phyloP scores from a whole-genome alignment of 1,284 basidiomycete species.

The Mycosarcoma mackinlayi region DNA sequence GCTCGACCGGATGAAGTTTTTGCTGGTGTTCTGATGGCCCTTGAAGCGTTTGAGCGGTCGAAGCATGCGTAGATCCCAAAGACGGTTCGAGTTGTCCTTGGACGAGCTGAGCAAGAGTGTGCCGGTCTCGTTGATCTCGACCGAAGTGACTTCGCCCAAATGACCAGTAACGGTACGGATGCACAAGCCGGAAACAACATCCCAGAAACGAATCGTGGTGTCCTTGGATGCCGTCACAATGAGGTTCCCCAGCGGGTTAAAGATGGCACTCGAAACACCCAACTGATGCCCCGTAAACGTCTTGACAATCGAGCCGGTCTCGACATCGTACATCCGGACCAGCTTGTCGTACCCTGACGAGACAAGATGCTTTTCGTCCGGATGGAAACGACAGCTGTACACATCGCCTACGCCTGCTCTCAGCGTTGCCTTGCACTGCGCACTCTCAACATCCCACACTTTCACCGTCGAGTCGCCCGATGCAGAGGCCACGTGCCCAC shows the following conservation, averaged over 20 bases:
- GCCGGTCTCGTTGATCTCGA: constrained; percentile 70
- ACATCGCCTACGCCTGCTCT: constrained; percentile 69
- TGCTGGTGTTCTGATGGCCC: constrained; percentile 71
- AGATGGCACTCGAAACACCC: constrained; percentile 70
- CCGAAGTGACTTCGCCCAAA: constrained; percentile 71
- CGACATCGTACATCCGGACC: constrained; percentile 70
- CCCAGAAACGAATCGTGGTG: constrained; percentile 71
- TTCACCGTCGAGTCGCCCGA: constrained; percentile 71
- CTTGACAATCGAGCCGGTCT: constrained; percentile 69
- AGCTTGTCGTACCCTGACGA: constrained; percentile 71
- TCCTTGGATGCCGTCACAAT: constrained; percentile 71
- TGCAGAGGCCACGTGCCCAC: constrained; percentile 67
- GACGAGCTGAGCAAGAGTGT: constrained; percentile 70
- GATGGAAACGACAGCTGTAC: constrained; percentile 70
- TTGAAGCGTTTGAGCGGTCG: constrained; percentile 70
- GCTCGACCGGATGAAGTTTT: constrained; percentile 70
- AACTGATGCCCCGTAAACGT: constrained; percentile 72
- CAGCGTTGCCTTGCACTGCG: constrained; percentile 45
- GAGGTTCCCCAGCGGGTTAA: constrained; percentile 70
- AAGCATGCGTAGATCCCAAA: constrained; percentile 66
- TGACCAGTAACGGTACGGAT: constrained; percentile 70
- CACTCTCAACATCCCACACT: constrained; percentile 68
- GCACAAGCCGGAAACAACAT: constrained; percentile 70
- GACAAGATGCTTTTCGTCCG: constrained; percentile 68
- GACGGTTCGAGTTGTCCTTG: constrained; percentile 70